A percentile compares a stretch with the other conserved stretches of the same genome.
Evolutionary conservation across 306 rosid species (phyloP).

Genomic region (Acmispon strigosus): DNA sequence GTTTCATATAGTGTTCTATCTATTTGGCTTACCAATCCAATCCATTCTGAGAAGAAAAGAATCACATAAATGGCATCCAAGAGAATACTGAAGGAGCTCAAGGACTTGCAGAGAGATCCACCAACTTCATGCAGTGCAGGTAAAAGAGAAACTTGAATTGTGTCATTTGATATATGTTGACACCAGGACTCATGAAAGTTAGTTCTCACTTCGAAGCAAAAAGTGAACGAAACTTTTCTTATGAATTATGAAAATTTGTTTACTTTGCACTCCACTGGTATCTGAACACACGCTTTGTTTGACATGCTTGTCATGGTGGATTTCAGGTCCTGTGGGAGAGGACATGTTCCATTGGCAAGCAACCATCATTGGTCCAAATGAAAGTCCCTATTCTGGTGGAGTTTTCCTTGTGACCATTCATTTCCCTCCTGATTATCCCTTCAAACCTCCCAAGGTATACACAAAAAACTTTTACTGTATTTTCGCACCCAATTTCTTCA

Average conservation of each 20-base stretch:
- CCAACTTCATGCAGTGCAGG: constrained; percentile 99
- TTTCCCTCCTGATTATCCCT: constrained; percentile 95
- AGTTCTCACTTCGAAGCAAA: no score
- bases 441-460: constrained; percentile 92
- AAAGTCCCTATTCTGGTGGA: constrained; percentile 94
- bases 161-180: neutral
- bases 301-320: constrained; percentile 11
- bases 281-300: neutral
- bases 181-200: neutral
- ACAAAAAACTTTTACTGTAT: neutral
- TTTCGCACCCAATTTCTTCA: neutral
- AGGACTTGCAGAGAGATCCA: constrained; percentile 94
- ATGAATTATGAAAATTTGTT: no score
- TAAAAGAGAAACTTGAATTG: constrained; percentile 10
- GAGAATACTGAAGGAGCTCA: constrained; percentile 88
- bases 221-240: no score
- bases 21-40: neutral
- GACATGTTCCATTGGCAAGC: constrained; percentile 99
- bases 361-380: constrained; percentile 91
- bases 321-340: constrained; percentile 81
- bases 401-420: constrained; percentile 85
- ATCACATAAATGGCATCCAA: constrained; percentile 66
- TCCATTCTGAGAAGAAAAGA: neutral
- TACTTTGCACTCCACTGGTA: no score
- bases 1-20: constrained; percentile 16